Evolutionary conservation across 2,329 filamentous ascomycete genomes (phyloP).

Genomic region (Penicillium sp.): DNA sequence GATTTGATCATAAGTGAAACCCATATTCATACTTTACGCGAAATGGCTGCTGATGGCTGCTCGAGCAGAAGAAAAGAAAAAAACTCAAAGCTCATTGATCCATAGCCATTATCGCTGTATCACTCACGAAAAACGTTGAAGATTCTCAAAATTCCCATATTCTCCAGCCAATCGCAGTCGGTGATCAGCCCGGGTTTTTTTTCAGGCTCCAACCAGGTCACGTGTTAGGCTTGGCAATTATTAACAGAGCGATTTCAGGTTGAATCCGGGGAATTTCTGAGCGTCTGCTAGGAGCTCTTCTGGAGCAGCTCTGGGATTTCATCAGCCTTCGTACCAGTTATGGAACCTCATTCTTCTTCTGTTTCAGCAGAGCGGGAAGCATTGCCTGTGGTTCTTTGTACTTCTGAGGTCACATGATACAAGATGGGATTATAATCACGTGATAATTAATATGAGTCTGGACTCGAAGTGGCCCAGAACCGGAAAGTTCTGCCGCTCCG

Average conservation of each 20-base stretch:
- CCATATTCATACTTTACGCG: slow-evolving; percentile 24
- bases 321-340: too few species aligned
- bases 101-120: background rate
- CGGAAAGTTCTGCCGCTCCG: slow-evolving; percentile 11
- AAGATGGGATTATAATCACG: too few species aligned
- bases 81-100: background rate
- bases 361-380: too few species aligned
- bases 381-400: too few species aligned
- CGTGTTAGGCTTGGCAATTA: slow-evolving; percentile 8
- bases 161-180: slow-evolving; percentile 27
- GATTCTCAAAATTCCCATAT: slow-evolving; percentile 6
- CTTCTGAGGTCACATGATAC: too few species aligned
- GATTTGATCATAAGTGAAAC: slow-evolving; percentile 12
- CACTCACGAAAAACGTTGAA: slow-evolving; percentile 8
- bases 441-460: background rate
- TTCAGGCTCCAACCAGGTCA: slow-evolving; percentile 10
- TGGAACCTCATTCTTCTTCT: too few species aligned
- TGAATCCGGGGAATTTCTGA: too few species aligned
- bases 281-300: background rate
- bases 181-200: slow-evolving; percentile 26
- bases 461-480: slow-evolving; percentile 32
- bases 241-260: too few species aligned
- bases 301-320: too few species aligned
- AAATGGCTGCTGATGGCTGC: slow-evolving; percentile 4
- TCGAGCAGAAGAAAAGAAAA: background rate